Evolutionary conservation across 164 flowering plant species (phyloP).

Genomic region (Vitis vinifera): DNA sequence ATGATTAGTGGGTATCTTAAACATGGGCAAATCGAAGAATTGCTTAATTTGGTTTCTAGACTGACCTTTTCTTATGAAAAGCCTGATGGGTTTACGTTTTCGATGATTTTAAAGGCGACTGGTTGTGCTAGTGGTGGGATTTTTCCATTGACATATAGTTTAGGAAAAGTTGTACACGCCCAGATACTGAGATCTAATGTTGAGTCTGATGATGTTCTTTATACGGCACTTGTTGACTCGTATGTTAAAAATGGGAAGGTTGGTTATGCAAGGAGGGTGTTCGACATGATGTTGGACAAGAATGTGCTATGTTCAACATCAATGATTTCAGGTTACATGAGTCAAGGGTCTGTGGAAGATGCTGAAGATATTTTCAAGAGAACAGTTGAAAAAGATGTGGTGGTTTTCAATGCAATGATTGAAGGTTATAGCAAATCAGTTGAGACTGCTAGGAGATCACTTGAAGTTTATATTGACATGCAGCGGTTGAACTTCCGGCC

Average conservation of each 20-base stretch:
- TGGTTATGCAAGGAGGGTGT: constrained; percentile 68
- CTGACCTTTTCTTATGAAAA: constrained; percentile 38
- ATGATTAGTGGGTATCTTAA: constrained; percentile 70
- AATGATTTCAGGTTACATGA: constrained; percentile 84
- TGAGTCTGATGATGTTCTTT: constrained; percentile 65
- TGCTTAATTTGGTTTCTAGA: constrained; percentile 42
- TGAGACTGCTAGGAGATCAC: constrained; percentile 61
- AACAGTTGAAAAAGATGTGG: constrained; percentile 61
- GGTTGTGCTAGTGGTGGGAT: constrained; percentile 20
- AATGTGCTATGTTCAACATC: constrained; percentile 80
- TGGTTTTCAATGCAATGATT: constrained; percentile 92
- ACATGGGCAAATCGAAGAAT: constrained; percentile 40
- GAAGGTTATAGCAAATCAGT: constrained; percentile 79
- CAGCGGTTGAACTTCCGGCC: constrained; percentile 56
- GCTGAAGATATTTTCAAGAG: constrained; percentile 69
- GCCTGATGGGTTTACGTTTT: constrained; percentile 78
- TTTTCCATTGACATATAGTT: constrained; percentile 7
- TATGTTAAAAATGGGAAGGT: constrained; percentile 70
- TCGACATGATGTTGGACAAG: constrained; percentile 59
- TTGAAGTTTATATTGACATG: constrained; percentile 63
- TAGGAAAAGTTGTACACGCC: constrained; percentile 62
- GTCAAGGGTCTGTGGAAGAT: constrained; percentile 46
- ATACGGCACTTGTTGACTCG: constrained; percentile 64
- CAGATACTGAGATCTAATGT: constrained; percentile 54
- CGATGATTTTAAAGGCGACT: constrained; percentile 79